phyloP scores from a whole-genome alignment of 2,329 filamentous ascomycete genomes.

The Fusarium coicis region DNA sequence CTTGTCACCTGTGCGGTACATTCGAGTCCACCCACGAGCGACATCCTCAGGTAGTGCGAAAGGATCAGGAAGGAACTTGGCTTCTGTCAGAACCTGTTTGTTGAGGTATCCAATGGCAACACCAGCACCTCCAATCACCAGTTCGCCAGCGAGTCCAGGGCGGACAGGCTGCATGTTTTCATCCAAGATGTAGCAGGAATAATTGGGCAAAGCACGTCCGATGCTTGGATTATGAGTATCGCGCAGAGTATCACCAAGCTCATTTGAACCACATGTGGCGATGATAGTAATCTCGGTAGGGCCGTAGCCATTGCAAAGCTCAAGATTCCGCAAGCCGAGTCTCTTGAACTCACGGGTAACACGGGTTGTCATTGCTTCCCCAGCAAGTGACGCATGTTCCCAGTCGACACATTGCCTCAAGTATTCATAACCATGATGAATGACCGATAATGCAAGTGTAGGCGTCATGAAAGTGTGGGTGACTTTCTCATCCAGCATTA shows the following conservation, averaged over 20 bases:
- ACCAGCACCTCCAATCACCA: not conserved
- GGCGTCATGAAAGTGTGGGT: slow-evolving; percentile 9
- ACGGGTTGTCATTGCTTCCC: not conserved
- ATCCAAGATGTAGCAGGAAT: slow-evolving; percentile 4
- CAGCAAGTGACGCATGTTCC: not conserved
- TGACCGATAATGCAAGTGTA: not conserved
- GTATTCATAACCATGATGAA: slow-evolving; percentile 6
- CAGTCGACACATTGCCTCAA: not conserved
- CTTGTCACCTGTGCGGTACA: slow-evolving; percentile 8
- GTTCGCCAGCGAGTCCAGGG: not conserved
- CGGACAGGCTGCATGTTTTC: not conserved
- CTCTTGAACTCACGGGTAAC: not conserved
- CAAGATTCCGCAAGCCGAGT: not conserved
- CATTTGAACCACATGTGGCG: not conserved
- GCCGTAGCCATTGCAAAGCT: not conserved
- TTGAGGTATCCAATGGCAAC: not conserved
- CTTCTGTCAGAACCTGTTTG: not conserved
- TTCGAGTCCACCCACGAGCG: not conserved
- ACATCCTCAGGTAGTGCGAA: not conserved
- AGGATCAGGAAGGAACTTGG: not conserved
- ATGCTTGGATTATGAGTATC: slow-evolving; percentile 1
- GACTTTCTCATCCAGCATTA: slow-evolving; percentile 3
- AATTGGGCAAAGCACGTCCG: not conserved
- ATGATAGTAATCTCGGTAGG: slow-evolving; percentile 6
- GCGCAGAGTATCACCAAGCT: not conserved